phyloP scores from a whole-genome alignment of 352 stramenopile species.

The Peronosclerospora sorghi region DNA sequence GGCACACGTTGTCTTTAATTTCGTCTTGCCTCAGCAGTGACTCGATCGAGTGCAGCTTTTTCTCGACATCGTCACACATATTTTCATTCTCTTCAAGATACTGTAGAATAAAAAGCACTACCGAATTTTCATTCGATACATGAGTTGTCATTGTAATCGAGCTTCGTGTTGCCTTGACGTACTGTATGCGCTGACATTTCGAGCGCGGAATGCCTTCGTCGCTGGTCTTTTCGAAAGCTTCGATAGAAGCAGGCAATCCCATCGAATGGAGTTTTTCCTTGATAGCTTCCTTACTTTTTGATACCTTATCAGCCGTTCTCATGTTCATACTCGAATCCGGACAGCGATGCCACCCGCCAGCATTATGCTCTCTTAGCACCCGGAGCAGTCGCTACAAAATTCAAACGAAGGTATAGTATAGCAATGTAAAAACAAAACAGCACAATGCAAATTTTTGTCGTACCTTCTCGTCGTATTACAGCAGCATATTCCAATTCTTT shows the following conservation, averaged over 20 bases:
- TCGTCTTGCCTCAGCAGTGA: conserved; percentile 55
- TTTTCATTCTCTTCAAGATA: conserved; percentile 42
- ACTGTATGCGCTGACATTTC: conserved; percentile 52
- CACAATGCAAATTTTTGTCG: too few species aligned
- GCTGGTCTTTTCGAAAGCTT: too few species aligned
- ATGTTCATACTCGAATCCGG: too few species aligned
- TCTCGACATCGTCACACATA: conserved; percentile 33
- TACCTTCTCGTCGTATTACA: too few species aligned
- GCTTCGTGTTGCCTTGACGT: conserved; percentile 24
- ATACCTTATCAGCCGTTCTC: too few species aligned
- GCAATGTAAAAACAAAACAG: too few species aligned
- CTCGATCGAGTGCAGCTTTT: too few species aligned
- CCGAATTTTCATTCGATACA: conserved; percentile 18
- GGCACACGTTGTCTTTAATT: conserved; percentile 52
- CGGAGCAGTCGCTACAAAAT: too few species aligned
- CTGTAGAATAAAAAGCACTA: conserved; percentile 30
- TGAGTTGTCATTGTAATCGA: conserved; percentile 9
- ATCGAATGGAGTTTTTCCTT: conserved; percentile 42
- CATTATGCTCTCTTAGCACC: conserved; percentile 30
- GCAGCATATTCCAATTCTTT: too few species aligned
- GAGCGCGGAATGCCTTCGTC: conserved; percentile 37
- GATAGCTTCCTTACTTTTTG: too few species aligned
- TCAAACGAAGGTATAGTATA: too few species aligned
- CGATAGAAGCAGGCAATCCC: conserved; percentile 44
- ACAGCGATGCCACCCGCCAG: conserved; percentile 39